phyloP scores from a whole-genome alignment of 805 yeast genomes.

The Schwanniomyces vanrijiae region DNA sequence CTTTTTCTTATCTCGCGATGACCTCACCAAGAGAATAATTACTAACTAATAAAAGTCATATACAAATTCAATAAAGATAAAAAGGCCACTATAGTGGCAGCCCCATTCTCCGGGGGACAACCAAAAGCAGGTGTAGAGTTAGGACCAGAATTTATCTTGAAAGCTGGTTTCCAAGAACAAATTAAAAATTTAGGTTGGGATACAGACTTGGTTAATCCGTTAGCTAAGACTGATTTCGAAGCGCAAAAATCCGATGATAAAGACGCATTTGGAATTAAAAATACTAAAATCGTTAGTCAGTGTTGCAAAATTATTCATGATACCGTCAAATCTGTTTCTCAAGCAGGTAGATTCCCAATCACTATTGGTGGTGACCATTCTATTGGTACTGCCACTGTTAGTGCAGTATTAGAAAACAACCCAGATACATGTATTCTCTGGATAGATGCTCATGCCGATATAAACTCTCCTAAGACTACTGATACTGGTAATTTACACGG shows the following conservation, averaged over 20 bases:
- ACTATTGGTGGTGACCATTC: conserved; percentile 98
- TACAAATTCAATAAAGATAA: conserved; percentile 57
- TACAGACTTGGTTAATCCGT: conserved; percentile 52
- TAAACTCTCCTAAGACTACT: conserved; percentile 83
- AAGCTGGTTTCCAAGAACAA: conserved; percentile 67
- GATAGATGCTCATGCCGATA: conserved; percentile 98
- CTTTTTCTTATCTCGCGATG: not conserved
- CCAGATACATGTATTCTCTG: conserved; percentile 91
- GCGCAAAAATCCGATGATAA: conserved; percentile 43
- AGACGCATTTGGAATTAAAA: conserved; percentile 57
- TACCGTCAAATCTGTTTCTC: conserved; percentile 53
- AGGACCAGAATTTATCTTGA: conserved; percentile 82
- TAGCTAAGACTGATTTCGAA: conserved; percentile 48
- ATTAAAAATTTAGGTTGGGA: conserved; percentile 74
- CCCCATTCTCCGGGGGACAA: conserved; percentile 97
- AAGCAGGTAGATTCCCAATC: conserved; percentile 58
- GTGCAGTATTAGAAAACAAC: conserved; percentile 73
- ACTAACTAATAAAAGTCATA: conserved; percentile 20
- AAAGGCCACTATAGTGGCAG: conserved; percentile 70
- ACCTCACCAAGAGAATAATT: not conserved
- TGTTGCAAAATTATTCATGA: conserved; percentile 65
- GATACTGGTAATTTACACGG: conserved; percentile 93
- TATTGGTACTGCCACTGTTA: conserved; percentile 88
- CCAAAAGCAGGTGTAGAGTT: conserved; percentile 90
- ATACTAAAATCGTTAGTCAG: conserved; percentile 74